Base-by-base conservation (phyloP, 2,329 filamentous ascomycete species). In the Alternaria sp. region DNA sequence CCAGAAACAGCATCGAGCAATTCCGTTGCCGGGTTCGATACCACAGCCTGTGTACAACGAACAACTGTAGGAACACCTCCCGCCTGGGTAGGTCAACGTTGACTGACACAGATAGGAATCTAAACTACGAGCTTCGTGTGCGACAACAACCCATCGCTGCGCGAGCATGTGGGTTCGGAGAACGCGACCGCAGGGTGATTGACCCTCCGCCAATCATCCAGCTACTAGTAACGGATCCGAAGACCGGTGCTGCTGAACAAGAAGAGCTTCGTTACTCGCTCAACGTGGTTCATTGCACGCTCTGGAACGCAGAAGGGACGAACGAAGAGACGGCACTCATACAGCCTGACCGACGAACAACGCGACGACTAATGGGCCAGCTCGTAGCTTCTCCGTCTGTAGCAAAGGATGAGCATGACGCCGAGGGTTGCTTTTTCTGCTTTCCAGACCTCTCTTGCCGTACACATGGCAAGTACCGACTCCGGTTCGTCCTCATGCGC, bases 191-290 rank as follows among this genome's bases (percentile, higher is more conserved):
- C 43, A 87, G 92, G 65, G 92, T 94, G 15, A 92, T 96, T 66
- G 92, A 96, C 74, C 92, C 92, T 44, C 92, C 92, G 3, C 92
- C 92, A 14, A 95, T 96, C 73, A 87, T 96, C 21, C 89, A 95
- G 75, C 86, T 95, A 50, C 83, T 84, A 26, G 87, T 93, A 60
- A 87, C 88, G 55, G 87, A 90, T 65, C 84, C 87, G 1, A 82
- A 81, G 37, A 84, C 82, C 14, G 82, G 83, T 47, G 71, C 75
- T 18, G 76, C 80, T 25, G 84, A 87, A 11, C 80, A 83, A 44
- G 86, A 88, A 49, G 89, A 92, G 66, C 80, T 91, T 25, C 86
- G 87, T 44, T 88, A 89, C 73, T 88, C 88, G 55, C 87, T 88
- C 70, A 89, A 89, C 60, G 90, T 93, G 12, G 87, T 95, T 71